phyloP scores from a whole-genome alignment of 345 rosid species.

The Firmiana major region DNA sequence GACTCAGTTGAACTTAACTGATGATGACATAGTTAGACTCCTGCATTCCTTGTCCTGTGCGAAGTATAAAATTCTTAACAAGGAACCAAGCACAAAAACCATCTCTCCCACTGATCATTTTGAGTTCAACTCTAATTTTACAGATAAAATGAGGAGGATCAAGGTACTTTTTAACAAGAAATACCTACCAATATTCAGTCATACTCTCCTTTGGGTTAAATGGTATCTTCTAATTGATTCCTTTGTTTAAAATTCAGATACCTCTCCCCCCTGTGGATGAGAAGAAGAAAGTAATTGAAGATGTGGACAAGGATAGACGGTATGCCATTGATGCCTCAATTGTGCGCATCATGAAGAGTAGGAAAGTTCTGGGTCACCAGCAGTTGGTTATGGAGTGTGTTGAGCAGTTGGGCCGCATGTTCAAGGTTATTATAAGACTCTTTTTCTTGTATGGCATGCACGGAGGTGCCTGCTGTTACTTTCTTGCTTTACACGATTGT shows the following conservation, averaged over 20 bases:
- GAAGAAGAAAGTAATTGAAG: slow-evolving; percentile 64
- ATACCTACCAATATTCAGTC: neutral
- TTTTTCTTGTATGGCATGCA: neutral
- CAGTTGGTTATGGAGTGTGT: slow-evolving; percentile 57
- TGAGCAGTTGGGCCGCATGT: slow-evolving; percentile 65
- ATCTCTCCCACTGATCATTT: slow-evolving; percentile 38
- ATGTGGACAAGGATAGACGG: slow-evolving; percentile 66
- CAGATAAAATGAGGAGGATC: slow-evolving; percentile 71
- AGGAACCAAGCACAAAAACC: slow-evolving; percentile 43
- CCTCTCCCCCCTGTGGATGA: slow-evolving; percentile 72
- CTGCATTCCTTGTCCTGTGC: slow-evolving; percentile 62
- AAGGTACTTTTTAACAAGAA: slow-evolving; percentile 32
- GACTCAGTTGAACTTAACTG: slow-evolving; percentile 55
- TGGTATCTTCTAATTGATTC: neutral
- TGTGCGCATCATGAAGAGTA: slow-evolving; percentile 74
- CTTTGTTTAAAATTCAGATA: slow-evolving; percentile 45
- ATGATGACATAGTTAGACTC: slow-evolving; percentile 58
- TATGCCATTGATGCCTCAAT: slow-evolving; percentile 74
- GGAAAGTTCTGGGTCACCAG: slow-evolving; percentile 57
- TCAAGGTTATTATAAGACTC: slow-evolving; percentile 42
- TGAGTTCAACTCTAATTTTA: slow-evolving; percentile 54
- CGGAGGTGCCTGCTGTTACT: neutral
- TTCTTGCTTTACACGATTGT: neutral
- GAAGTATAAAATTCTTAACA: slow-evolving; percentile 47
- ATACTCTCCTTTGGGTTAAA: neutral